phyloP scores from a whole-genome alignment of 2,329 filamentous ascomycete genomes.

The Cryphonectria radicalis region DNA sequence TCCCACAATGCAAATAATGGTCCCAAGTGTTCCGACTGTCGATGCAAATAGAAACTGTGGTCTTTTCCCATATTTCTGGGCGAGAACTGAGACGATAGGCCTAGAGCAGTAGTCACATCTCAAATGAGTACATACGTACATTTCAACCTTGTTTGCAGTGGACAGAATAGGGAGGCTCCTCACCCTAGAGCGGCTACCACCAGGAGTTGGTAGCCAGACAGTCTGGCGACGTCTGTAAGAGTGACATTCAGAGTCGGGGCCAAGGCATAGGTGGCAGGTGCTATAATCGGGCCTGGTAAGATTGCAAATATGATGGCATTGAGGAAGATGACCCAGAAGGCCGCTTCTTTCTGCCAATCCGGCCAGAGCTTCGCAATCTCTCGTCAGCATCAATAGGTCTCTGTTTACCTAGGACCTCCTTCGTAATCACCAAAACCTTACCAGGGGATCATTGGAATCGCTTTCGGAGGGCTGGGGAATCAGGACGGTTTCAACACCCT shows the following conservation, averaged over 20 bases:
- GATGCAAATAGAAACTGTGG: slow-evolving; percentile 40
- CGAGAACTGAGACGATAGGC: slow-evolving; percentile 38
- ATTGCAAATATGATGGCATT: slow-evolving; percentile 33
- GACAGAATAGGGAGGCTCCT: not conserved
- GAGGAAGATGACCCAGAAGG: slow-evolving; percentile 31
- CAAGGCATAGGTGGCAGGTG: slow-evolving; percentile 31
- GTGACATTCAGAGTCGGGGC: slow-evolving; percentile 33
- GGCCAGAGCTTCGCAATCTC: slow-evolving; percentile 30
- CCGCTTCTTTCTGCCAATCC: slow-evolving; percentile 32
- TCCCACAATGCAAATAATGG: slow-evolving; percentile 36
- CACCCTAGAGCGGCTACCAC: slow-evolving; percentile 31
- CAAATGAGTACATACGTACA: not conserved
- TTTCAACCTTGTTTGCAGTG: not conserved
- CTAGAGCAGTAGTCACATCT: not conserved
- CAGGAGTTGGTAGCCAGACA: slow-evolving; percentile 32
- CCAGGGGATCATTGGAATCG: slow-evolving; percentile 32
- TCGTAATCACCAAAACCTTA: not conserved
- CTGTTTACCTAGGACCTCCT: not conserved
- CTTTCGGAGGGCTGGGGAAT: slow-evolving; percentile 28
- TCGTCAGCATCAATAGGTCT: slow-evolving; percentile 2
- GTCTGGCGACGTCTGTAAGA: slow-evolving; percentile 34
- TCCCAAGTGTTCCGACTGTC: slow-evolving; percentile 36
- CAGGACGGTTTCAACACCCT: slow-evolving; percentile 32
- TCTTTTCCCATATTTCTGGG: slow-evolving; percentile 41
- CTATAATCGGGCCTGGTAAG: slow-evolving; percentile 31